Evolutionary conservation across 164 flowering plant genomes (phyloP), one percentile per base, ranked within the genome.

Genomic region (Protea cynaroides): DNA sequence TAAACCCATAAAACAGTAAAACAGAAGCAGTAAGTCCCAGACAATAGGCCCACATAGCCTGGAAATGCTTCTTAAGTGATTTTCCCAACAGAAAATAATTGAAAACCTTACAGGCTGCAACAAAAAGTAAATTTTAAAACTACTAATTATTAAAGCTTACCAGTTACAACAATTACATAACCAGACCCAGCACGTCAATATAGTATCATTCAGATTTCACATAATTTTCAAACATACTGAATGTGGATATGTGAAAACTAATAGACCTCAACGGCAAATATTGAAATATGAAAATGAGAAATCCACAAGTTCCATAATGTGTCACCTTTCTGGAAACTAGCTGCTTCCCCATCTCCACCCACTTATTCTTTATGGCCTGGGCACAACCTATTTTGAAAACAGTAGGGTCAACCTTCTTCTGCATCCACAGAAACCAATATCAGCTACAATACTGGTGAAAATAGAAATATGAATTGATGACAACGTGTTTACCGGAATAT

Each of bases 361-460:
- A 95, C 69, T 86, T 86, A 68, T 92, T 95, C 66, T 85, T 89
- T 62, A 78, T 78, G 22, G 96, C 99, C 71, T 86, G 86, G 34
- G 76, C 58, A 56, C 80, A 69, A 44, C 90, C 97, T 54, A 89
- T 88, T 72, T 82, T 82, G 77, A 59, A 89, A 59, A 85, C 70
- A 0, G 80, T 49, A 2, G 89, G 70, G 36, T 73, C 84, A 25
- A 88, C 65, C 72, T 79, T 89, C 72, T 76, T 86, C 99, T 95
- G 90, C 80, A 82, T 55, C 10, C 63, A 80, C 22, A 60, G 25
- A 59, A 12, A 40, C 23, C 22, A 64, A 63, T 29, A 22, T 24
- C 25, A 66, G 44, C 13, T 46, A 43, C 51, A 50, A 36, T 40
- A 3, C 43, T 36, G 14, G 18, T 3, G 1, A 58, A 19, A 7